These are phyloP conservation scores for Kluyveromyces marxianus DNA, from an alignment of 1,139 yeast species.

Conservation along the genomic window DNA sequence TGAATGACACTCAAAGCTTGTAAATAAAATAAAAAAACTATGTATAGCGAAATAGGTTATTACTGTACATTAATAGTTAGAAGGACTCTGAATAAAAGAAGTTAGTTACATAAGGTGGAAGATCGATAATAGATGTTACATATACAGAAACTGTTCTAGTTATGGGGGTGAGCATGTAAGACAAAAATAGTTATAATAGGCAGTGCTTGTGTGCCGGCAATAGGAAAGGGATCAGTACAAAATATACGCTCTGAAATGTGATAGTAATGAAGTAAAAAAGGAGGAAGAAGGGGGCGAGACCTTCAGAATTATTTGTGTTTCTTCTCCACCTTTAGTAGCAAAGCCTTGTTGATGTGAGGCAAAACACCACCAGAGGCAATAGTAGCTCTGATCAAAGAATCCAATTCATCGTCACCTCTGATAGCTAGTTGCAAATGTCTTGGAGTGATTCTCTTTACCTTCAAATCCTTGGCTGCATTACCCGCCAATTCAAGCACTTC, in stretches of 20 bases:
- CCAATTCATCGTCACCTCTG: conserved; percentile 98
- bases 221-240: neutral
- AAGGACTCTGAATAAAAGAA: neutral
- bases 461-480: conserved; percentile 96
- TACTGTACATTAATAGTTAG: too few relatives aligned
- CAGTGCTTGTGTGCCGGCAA: neutral
- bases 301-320: conserved; percentile 30
- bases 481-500: conserved; percentile 98
- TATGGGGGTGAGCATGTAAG: neutral
- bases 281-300: neutral
- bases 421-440: conserved; percentile 97
- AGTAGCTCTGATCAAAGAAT: conserved; percentile 91
- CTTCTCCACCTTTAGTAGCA: conserved; percentile 86
- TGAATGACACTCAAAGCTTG: too few relatives aligned
- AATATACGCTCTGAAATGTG: neutral
- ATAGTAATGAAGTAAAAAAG: neutral
- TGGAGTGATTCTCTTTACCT: conserved; percentile 97
- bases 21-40: too few relatives aligned
- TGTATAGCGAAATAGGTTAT: too few relatives aligned
- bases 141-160: neutral
- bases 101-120: neutral
- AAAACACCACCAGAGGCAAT: conserved; percentile 99
- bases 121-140: conserved; percentile 4
- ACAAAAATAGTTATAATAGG: too few relatives aligned
- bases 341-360: conserved; percentile 93